Evolutionary conservation across 1,284 basidiomycete genomes (phyloP).

Genomic region (Ceratobasidium sp.): DNA sequence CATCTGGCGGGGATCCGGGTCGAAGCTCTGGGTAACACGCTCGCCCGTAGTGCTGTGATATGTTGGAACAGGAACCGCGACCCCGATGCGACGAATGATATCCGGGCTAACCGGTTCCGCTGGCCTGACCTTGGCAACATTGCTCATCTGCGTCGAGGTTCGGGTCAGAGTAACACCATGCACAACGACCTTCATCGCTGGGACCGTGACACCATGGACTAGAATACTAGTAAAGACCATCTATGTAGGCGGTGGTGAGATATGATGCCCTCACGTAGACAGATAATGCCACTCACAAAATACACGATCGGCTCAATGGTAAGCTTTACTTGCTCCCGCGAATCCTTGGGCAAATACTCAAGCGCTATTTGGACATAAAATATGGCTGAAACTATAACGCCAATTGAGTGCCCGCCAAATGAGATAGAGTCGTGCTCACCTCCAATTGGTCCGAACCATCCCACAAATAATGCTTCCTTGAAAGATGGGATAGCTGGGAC

Average conservation of each 20-base stretch:
- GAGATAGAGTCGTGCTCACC: background rate
- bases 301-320: conserved; percentile 36
- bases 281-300: conserved; percentile 1
- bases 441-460: conserved; percentile 41
- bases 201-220: conserved; percentile 36
- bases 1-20: background rate
- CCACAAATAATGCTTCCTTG: conserved; percentile 24
- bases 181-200: conserved; percentile 6
- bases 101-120: background rate
- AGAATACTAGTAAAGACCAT: conserved; percentile 40
- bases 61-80: conserved; percentile 16
- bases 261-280: background rate
- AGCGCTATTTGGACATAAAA: conserved; percentile 37
- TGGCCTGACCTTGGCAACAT: background rate
- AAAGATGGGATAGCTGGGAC: conserved; percentile 31
- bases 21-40: background rate
- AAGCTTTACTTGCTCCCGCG: conserved; percentile 24
- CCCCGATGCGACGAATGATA: conserved; percentile 25
- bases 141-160: conserved; percentile 18
- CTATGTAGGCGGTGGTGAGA: background rate
- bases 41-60: conserved; percentile 6
- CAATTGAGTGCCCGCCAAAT: background rate
- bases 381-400: conserved; percentile 22
- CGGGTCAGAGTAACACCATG: conserved; percentile 29
- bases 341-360: conserved; percentile 37